These are phyloP conservation scores for Lolium perenne DNA, from an alignment of 176 grass and related monocot species.

Conservation along the genomic window DNA sequence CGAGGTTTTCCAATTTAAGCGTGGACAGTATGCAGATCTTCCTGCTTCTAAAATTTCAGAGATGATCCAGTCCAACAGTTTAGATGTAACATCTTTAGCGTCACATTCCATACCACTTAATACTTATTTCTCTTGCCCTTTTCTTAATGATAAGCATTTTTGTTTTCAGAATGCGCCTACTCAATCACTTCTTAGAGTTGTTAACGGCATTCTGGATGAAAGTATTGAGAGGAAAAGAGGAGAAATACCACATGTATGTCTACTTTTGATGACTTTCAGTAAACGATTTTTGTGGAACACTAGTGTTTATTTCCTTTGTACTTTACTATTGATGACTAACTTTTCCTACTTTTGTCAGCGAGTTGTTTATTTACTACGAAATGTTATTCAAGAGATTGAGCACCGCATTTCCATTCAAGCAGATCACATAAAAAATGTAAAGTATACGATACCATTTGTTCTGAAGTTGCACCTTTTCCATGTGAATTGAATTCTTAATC, in stretches of 20 bases:
- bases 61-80: constrained; percentile 90
- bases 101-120: constrained; percentile 20
- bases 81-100: constrained; percentile 82
- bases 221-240: constrained; percentile 98
- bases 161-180: constrained; percentile 85
- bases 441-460: constrained; percentile 36
- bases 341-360: constrained; percentile 53
- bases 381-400: constrained; percentile 95
- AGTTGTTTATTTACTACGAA: constrained; percentile 84
- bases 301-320: constrained; percentile 27
- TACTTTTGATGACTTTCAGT: constrained; percentile 29
- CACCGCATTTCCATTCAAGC: constrained; percentile 91
- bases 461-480: constrained; percentile 8
- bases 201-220: constrained; percentile 96
- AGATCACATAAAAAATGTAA: constrained; percentile 95
- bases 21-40: constrained; percentile 78
- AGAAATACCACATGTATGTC: constrained; percentile 94
- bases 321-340: constrained; percentile 39
- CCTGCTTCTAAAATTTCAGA: constrained; percentile 82
- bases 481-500: constrained; percentile 28
- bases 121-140: neutral
- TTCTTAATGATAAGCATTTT: constrained; percentile 43
- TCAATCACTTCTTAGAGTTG: constrained; percentile 89
- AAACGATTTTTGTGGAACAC: neutral
- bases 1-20: constrained; percentile 76